phyloP scores from a whole-genome alignment of 2,329 filamentous ascomycete genomes.

The Exophiala dermatitidis region DNA sequence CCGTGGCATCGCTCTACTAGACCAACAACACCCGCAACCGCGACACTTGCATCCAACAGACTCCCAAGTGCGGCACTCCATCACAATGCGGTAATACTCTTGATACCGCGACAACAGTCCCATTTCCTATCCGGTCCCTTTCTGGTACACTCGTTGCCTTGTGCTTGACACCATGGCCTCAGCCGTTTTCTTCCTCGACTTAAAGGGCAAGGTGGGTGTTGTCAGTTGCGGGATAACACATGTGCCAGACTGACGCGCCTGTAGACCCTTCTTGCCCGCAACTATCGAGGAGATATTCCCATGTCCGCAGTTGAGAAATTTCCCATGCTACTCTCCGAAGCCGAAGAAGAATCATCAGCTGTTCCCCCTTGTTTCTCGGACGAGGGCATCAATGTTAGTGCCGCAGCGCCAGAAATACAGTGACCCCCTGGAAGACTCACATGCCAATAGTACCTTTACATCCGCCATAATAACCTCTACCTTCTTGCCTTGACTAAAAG shows the following conservation, averaged over 20 bases:
- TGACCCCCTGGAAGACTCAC: background rate
- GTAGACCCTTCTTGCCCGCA: slow-evolving; percentile 93
- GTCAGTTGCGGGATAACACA: background rate
- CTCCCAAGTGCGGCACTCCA: background rate
- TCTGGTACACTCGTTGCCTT: background rate
- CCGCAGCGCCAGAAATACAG: background rate
- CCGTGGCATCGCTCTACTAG: too few species aligned
- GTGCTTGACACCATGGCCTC: slow-evolving; percentile 66
- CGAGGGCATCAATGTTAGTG: slow-evolving; percentile 90
- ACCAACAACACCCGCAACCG: background rate
- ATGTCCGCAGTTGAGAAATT: slow-evolving; percentile 99
- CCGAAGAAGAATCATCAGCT: slow-evolving; percentile 96
- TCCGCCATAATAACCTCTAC: slow-evolving; percentile 98
- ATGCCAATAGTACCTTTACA: slow-evolving; percentile 77
- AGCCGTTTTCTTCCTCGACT: slow-evolving; percentile 94
- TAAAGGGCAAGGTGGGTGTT: slow-evolving; percentile 87
- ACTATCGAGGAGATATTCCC: slow-evolving; percentile 96
- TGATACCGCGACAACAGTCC: background rate
- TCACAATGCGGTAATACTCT: background rate
- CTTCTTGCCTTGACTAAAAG: slow-evolving; percentile 95
- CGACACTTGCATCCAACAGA: background rate
- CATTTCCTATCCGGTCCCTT: background rate
- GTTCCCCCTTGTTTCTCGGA: slow-evolving; percentile 97
- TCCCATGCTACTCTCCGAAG: slow-evolving; percentile 88
- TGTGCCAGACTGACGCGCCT: slow-evolving; percentile 20